These are phyloP conservation scores for Polytrichum commune DNA, from an alignment of 225 moss, liverwort and hornwort genomes.

Conservation along the genomic window DNA sequence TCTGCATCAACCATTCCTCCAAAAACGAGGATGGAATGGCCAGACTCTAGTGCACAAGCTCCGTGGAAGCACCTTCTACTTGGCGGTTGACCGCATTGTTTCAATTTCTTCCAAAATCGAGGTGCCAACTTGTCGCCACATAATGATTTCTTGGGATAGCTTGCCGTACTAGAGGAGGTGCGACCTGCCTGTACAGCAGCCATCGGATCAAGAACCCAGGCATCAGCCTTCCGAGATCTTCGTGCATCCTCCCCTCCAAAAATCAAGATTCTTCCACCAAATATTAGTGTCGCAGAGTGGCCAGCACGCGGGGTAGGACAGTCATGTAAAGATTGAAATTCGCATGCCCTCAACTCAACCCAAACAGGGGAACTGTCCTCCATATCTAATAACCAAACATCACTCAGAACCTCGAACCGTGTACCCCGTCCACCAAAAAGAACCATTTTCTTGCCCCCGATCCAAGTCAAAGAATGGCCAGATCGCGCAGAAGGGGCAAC, in stretches of 20 bases:
- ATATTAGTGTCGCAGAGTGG: slow-evolving; percentile 86
- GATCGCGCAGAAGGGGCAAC: slow-evolving; percentile 68
- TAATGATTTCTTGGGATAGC: slow-evolving; percentile 27
- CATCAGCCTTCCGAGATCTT: slow-evolving; percentile 74
- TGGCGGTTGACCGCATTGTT: slow-evolving; percentile 73
- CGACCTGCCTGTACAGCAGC: slow-evolving; percentile 52
- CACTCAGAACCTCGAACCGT: slow-evolving; percentile 84
- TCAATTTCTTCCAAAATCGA: slow-evolving; percentile 88
- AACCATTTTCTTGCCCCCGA: slow-evolving; percentile 77
- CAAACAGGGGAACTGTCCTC: slow-evolving; percentile 58
- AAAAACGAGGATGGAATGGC: slow-evolving; percentile 77
- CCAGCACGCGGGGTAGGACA: slow-evolving; percentile 74
- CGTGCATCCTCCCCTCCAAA: slow-evolving; percentile 88
- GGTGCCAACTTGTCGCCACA: slow-evolving; percentile 50
- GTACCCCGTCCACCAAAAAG: slow-evolving; percentile 86
- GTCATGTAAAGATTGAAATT: slow-evolving; percentile 44
- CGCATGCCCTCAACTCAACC: slow-evolving; percentile 68
- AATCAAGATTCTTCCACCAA: slow-evolving; percentile 83
- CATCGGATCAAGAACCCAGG: slow-evolving; percentile 86
- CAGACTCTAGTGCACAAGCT: slow-evolving; percentile 77
- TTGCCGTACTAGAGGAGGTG: slow-evolving; percentile 37
- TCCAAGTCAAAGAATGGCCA: slow-evolving; percentile 84
- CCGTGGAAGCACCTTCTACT: slow-evolving; percentile 81
- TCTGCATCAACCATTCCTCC: slow-evolving; percentile 96
- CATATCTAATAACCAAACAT: slow-evolving; percentile 94